Percentiles rank a stretch among this genome's conserved stretches.
phyloP scores from a whole-genome alignment of 179 eudicot species.

The Corrigiola litoralis region DNA sequence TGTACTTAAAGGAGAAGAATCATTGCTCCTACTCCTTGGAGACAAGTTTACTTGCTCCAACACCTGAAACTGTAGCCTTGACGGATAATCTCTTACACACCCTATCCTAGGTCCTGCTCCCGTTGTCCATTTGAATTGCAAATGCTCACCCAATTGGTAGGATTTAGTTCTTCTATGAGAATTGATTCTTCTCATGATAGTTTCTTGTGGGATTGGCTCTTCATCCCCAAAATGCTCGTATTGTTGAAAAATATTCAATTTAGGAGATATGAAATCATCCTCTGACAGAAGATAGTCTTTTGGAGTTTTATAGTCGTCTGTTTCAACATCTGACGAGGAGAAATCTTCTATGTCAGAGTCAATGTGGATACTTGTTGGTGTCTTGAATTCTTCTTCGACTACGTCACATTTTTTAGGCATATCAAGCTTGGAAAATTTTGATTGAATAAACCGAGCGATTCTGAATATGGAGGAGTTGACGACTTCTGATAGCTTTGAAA shows the following conservation, averaged over 20 bases:
- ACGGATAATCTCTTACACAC: slow-evolving; percentile 76
- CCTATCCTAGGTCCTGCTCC: slow-evolving; percentile 91
- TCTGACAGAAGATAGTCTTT: slow-evolving; percentile 60
- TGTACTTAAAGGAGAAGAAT: slow-evolving; percentile 23
- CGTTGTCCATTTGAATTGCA: slow-evolving; percentile 72
- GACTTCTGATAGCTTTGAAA: slow-evolving; percentile 21
- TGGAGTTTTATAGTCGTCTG: slow-evolving; percentile 55
- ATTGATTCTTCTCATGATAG: slow-evolving; percentile 53
- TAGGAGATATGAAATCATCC: slow-evolving; percentile 43
- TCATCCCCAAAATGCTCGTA: slow-evolving; percentile 36
- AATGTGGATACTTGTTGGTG: slow-evolving; percentile 15
- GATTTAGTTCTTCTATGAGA: slow-evolving; percentile 60
- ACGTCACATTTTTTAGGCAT: slow-evolving; percentile 38
- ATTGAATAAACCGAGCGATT: slow-evolving; percentile 29
- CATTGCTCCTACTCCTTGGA: slow-evolving; percentile 35
- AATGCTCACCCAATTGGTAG: slow-evolving; percentile 60
- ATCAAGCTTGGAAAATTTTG: slow-evolving; percentile 38
- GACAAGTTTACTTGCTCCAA: slow-evolving; percentile 58
- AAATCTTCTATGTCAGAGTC: slow-evolving; percentile 16
- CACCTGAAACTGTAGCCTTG: slow-evolving; percentile 54
- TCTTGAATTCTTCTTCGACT: slow-evolving; percentile 38
- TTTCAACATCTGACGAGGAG: slow-evolving; percentile 7
- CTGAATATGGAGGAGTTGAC: slow-evolving; percentile 25
- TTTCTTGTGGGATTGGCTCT: slow-evolving; percentile 50
- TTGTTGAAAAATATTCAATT: slow-evolving; percentile 48